Conservation (phyloP, 2,329 filamentous ascomycete genomes). For the Pyricularia sp. region DNA sequence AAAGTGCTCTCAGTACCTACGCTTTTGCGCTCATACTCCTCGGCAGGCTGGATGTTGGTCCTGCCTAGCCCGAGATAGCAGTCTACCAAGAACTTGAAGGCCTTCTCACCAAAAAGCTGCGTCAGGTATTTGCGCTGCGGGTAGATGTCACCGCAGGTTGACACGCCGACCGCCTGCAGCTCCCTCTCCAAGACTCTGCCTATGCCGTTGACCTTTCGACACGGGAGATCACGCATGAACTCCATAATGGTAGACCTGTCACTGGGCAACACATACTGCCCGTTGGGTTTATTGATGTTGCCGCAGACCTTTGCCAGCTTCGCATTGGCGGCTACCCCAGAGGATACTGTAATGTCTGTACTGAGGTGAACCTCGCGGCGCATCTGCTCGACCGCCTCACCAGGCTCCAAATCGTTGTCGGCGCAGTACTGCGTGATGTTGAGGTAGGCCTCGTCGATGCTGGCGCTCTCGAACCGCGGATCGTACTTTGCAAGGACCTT, state of each 20-base stretch:
- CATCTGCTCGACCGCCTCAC: conserved; percentile 68
- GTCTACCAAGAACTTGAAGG: conserved; percentile 74
- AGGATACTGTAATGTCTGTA: conserved; percentile 81
- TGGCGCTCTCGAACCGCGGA: conserved; percentile 81
- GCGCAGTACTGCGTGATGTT: conserved; percentile 85
- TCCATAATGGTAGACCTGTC: conserved; percentile 67
- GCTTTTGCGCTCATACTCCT: conserved; percentile 86
- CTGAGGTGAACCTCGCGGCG: conserved; percentile 65
- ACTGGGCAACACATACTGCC: conserved; percentile 69
- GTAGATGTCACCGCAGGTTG: conserved; percentile 84
- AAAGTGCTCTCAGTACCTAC: conserved; percentile 94
- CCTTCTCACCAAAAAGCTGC: conserved; percentile 83
- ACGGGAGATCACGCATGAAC: conserved; percentile 78
- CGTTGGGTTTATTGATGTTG: conserved; percentile 94
- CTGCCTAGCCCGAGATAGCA: conserved; percentile 81
- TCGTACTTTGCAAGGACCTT: conserved; percentile 81
- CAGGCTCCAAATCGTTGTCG: conserved; percentile 57
- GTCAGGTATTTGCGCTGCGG: conserved; percentile 62
- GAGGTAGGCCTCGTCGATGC: conserved; percentile 92
- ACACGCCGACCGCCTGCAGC: conserved; percentile 76
- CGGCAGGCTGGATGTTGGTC: conserved; percentile 75
- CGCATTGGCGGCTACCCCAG: conserved; percentile 87
- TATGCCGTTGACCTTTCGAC: conserved; percentile 90
- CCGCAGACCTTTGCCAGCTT: conserved; percentile 93
- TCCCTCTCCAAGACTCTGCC: conserved; percentile 90